These are phyloP conservation scores for Sugiyamaella novakii DNA, from an alignment of 1,139 yeast genomes.

Conservation along the genomic window DNA sequence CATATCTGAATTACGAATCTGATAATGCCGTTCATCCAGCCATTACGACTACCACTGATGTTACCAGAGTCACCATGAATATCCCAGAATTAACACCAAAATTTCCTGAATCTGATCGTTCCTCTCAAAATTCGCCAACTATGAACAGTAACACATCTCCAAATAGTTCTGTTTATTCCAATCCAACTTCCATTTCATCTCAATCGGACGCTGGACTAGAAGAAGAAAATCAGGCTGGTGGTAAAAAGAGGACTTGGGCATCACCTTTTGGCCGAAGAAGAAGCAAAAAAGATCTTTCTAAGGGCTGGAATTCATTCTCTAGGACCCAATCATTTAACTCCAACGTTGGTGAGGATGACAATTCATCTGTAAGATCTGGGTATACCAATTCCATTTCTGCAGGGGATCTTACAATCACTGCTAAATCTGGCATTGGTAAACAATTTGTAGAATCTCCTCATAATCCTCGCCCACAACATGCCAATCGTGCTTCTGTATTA, in stretches of 20 bases:
- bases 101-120: conserved; percentile 22
- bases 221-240: conserved; percentile 22
- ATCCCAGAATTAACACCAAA: conserved; percentile 19
- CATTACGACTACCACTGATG: not conserved
- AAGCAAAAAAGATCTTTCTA: conserved; percentile 36
- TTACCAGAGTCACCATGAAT: not conserved
- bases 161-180: conserved; percentile 38
- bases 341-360: conserved; percentile 13
- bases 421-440: conserved; percentile 27
- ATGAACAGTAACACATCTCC: conserved; percentile 34
- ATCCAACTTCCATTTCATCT: conserved; percentile 37
- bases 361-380: conserved; percentile 5
- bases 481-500: conserved; percentile 30
- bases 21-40: not conserved
- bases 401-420: conserved; percentile 24
- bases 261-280: conserved; percentile 43
- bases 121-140: conserved; percentile 37
- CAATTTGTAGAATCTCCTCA: conserved; percentile 23
- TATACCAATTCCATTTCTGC: conserved; percentile 16
- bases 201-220: conserved; percentile 30
- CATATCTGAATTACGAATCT: not conserved
- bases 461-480: conserved; percentile 16
- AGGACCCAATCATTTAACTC: conserved; percentile 22
- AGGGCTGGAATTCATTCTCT: conserved; percentile 34
- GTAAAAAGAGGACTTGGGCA: conserved; percentile 44